Evolutionary conservation across 306 rosid genomes (phyloP).

Genomic region (Prunus armeniaca): DNA sequence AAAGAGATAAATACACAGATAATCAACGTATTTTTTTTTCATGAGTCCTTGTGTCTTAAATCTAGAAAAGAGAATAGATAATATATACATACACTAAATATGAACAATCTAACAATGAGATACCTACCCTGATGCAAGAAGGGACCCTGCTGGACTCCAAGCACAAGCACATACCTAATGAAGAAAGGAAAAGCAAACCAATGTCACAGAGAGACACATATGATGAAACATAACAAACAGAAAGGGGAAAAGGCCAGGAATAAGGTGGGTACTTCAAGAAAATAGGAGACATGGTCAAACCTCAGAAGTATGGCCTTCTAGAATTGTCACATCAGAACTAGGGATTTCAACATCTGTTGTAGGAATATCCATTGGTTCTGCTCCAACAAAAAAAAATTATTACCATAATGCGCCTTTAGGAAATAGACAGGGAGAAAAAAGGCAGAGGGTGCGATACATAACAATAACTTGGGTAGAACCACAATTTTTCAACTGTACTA

Average conservation of each 20-base stretch:
- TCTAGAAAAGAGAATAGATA: neutral
- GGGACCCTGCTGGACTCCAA: slow-evolving; percentile 93
- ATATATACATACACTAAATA: neutral
- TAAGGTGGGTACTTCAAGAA: slow-evolving; percentile 5
- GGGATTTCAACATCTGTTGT: slow-evolving; percentile 62
- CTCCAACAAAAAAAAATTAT: slow-evolving; percentile 36
- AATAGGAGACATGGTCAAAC: slow-evolving; percentile 41
- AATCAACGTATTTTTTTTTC: neutral
- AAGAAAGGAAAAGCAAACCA: slow-evolving; percentile 29
- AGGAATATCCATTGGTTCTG: slow-evolving; percentile 76
- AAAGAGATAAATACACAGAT: neutral
- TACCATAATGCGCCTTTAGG: neutral
- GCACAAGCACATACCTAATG: slow-evolving; percentile 95
- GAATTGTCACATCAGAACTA: slow-evolving; percentile 72
- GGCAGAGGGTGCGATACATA: neutral
- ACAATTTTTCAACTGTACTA: neutral
- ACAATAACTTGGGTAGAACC: neutral
- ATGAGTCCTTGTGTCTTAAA: neutral
- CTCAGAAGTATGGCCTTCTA: slow-evolving; percentile 97
- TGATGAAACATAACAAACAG: slow-evolving; percentile 7
- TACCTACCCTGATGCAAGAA: slow-evolving; percentile 92
- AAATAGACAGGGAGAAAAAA: neutral
- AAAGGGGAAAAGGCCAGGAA: neutral
- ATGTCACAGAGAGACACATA: slow-evolving; percentile 20
- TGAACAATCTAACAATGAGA: slow-evolving; percentile 7